Base-by-base conservation (phyloP, 2,329 filamentous ascomycete species). In the Aspergillus carbonarius region DNA sequence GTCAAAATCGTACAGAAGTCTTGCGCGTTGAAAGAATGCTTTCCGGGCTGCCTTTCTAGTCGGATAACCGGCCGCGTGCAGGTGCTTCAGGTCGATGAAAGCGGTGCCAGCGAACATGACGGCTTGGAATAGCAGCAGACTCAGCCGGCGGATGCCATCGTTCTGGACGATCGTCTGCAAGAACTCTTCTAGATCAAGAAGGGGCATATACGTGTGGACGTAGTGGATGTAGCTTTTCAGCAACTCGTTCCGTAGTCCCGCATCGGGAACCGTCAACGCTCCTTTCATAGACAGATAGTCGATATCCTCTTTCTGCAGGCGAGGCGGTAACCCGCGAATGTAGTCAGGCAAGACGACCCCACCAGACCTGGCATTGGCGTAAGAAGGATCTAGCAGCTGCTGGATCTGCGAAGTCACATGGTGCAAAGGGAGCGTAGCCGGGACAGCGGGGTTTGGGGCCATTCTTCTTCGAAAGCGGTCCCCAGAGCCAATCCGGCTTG, bases 41-140 rank as follows among this genome's bases (percentile, higher is more conserved):
- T 93, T 95, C 63, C 93, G 85, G 9, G 93, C 93, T 58, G 87
- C 87, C 76, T 95, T 93, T 48, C 93, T 83, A 20, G 84, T 89
- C 7, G 83, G 75, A 70, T 91, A 96, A 1, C 93, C 93, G 20
- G 90, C 91, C 51, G 88, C 85, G 35, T 85, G 85, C 48, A 98
- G 81, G 70, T 88, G 82, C 57, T 88, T 85, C 78, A 92, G 88
- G 67, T 95, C 91, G 58, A 96, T 88, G 72, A 95, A 96, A 0
- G 93, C 92, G 2, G 90, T 90, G 1, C 90, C 92, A 1, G 92
- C 89, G 72, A 97, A 98, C 91, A 97, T 96, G 69, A 96, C 89
- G 10, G 93, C 90, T 72, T 97, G 93, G 75, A 96, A 97, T 1
- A 97, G 79, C 59, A 97, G 85, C 67, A 98, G 79, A 77, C 93